Conservation (phyloP, 257 asterid genomes). For the Echites panduratus region DNA sequence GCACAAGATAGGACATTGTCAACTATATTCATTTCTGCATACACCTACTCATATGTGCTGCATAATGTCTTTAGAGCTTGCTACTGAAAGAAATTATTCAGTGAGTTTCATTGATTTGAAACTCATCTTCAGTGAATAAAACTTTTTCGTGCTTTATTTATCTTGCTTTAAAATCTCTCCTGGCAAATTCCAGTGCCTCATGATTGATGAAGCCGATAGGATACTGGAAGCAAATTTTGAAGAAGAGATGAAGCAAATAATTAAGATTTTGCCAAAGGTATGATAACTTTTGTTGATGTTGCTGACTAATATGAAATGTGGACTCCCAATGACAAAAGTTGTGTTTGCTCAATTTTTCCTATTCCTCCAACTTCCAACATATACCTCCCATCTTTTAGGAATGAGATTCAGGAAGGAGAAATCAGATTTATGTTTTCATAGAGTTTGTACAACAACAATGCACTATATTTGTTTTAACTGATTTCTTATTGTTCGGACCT, state of each 20-base stretch:
- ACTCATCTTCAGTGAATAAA: not conserved
- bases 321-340: not conserved
- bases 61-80: not conserved
- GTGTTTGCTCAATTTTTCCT: not conserved
- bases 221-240: constrained; percentile 92
- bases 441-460: no score
- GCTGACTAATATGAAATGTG: no score
- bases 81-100: not conserved
- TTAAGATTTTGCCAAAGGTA: no score
- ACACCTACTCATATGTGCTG: not conserved
- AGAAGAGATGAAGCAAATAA: constrained; percentile 88
- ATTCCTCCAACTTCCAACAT: not conserved
- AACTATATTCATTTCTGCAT: no score
- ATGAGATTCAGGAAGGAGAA: no score
- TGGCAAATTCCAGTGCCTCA: constrained; percentile 67
- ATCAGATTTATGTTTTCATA: no score
- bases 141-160: not conserved
- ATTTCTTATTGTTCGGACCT: not conserved
- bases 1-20: no score
- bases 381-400: not conserved
- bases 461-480: no score
- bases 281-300: no score
- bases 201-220: constrained; percentile 96
- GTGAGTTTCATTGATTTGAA: not conserved
- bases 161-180: constrained; percentile 2